Percentiles rank a stretch among this genome's conserved stretches.
Evolutionary conservation across 495 filamentous ascomycete genomes (phyloP).

Genomic region (Podospora comata): DNA sequence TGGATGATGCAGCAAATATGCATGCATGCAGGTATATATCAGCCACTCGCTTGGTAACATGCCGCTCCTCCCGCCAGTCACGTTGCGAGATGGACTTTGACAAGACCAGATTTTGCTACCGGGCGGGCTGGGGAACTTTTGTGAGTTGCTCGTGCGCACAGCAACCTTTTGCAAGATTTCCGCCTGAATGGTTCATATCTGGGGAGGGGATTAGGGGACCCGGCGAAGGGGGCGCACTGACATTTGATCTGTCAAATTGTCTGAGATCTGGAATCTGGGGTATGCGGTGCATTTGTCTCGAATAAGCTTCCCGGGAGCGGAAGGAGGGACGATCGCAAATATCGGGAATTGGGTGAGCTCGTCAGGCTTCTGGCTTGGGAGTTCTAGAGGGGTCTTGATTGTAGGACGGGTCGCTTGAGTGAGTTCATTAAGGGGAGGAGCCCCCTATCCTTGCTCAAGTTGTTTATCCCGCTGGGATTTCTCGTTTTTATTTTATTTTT

Average conservation of each 20-base stretch:
- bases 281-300: neutral
- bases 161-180: neutral
- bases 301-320: neutral
- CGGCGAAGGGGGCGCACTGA: neutral
- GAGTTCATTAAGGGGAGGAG: constrained; percentile 3
- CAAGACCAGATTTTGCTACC: neutral
- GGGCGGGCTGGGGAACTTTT: neutral
- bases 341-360: neutral
- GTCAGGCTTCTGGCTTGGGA: neutral
- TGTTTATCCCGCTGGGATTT: neutral
- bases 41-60: constrained; percentile 3
- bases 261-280: neutral
- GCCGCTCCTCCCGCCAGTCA: neutral
- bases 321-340: neutral
- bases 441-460: neutral
- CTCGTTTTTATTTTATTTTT: neutral
- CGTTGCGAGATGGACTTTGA: neutral
- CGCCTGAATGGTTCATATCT: neutral
- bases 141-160: neutral
- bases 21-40: neutral
- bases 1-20: neutral
- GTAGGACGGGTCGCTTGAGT: neutral
- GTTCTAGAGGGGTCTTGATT: neutral
- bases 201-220: neutral
- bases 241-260: neutral